These are phyloP conservation scores for Neofusicoccum laricinum DNA, from an alignment of 2,329 filamentous ascomycete species.

Conservation along the genomic window DNA sequence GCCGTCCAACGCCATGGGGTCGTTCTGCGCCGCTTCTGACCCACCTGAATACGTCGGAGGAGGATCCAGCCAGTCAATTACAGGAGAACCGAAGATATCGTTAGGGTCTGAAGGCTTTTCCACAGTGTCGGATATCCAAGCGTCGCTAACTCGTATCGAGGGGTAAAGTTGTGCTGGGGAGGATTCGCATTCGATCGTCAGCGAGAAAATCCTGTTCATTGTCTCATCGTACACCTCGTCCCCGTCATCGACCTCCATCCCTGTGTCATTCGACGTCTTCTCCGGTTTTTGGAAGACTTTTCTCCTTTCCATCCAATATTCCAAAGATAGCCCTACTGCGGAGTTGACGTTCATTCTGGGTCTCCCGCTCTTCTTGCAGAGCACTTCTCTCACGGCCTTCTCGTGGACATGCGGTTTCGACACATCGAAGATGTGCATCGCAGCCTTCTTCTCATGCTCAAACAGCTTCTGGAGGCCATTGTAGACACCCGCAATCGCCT, in stretches of 20 bases:
- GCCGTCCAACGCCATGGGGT: conserved; percentile 53
- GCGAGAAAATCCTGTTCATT: conserved; percentile 55
- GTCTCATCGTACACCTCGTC: conserved; percentile 43
- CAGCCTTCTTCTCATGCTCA: conserved; percentile 61
- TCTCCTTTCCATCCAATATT: conserved; percentile 72
- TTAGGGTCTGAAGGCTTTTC: conserved; percentile 43
- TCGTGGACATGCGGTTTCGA: conserved; percentile 43
- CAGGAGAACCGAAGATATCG: conserved; percentile 43
- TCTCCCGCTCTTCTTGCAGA: conserved; percentile 68
- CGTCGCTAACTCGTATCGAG: conserved; percentile 67
- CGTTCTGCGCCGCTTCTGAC: conserved; percentile 35
- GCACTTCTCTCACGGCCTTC: conserved; percentile 55
- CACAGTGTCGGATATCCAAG: conserved; percentile 70
- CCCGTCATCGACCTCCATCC: conserved; percentile 36
- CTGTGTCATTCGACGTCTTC: conserved; percentile 22
- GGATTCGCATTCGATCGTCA: conserved; percentile 64
- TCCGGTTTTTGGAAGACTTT: conserved; percentile 31
- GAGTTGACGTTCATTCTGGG: conserved; percentile 68
- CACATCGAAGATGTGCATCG: conserved; percentile 28
- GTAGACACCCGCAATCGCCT: conserved; percentile 72
- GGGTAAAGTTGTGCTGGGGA: conserved; percentile 48
- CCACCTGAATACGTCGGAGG: conserved; percentile 53
- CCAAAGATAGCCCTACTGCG: conserved; percentile 66
- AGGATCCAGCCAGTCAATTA: conserved; percentile 71
- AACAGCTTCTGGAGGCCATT: conserved; percentile 68